A percentile compares a stretch with the other conserved stretches of the same genome.
phyloP scores from a whole-genome alignment of 1,284 basidiomycete species.

The Naganishia sp. region DNA sequence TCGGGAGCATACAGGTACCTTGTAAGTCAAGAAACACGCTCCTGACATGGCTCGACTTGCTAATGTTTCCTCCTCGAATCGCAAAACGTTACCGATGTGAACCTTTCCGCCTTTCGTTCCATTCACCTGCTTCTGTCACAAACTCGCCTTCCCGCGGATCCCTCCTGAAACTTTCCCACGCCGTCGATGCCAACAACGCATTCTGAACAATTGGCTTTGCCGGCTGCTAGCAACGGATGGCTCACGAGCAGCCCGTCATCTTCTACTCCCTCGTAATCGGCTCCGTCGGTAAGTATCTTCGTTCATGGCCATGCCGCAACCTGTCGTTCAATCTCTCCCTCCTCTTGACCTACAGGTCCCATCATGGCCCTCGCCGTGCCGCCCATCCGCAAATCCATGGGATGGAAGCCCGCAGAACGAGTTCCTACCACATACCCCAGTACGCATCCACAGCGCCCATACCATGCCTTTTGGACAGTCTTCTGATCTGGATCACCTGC shows the following conservation, averaged over 20 bases:
- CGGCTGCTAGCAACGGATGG: slow-evolving; percentile 66
- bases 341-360: slow-evolving; percentile 62
- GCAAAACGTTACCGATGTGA: slow-evolving; percentile 5
- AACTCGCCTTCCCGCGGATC: not conserved
- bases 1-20: slow-evolving; percentile 45
- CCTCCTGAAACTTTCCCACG: slow-evolving; percentile 3
- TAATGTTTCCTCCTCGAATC: not conserved
- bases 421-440: slow-evolving; percentile 84
- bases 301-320: not conserved
- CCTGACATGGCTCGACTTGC: not conserved
- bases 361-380: slow-evolving; percentile 74
- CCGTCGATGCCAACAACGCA: not conserved
- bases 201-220: not conserved
- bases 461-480: not conserved
- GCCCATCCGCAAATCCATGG: slow-evolving; percentile 70
- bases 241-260: slow-evolving; percentile 89
- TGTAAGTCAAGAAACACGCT: slow-evolving; percentile 33
- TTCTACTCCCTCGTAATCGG: slow-evolving; percentile 85
- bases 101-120: not conserved
- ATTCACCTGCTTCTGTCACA: not conserved
- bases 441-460: slow-evolving; percentile 56
- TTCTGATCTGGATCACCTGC: not conserved
- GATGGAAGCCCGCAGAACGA: slow-evolving; percentile 71
- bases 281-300: slow-evolving; percentile 45
- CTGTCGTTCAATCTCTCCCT: not conserved